A percentile compares a stretch with the other conserved stretches of the same genome.
Evolutionary conservation across 148 eudicot genomes (phyloP).

Genomic region (Rhododendron ferrugineum): DNA sequence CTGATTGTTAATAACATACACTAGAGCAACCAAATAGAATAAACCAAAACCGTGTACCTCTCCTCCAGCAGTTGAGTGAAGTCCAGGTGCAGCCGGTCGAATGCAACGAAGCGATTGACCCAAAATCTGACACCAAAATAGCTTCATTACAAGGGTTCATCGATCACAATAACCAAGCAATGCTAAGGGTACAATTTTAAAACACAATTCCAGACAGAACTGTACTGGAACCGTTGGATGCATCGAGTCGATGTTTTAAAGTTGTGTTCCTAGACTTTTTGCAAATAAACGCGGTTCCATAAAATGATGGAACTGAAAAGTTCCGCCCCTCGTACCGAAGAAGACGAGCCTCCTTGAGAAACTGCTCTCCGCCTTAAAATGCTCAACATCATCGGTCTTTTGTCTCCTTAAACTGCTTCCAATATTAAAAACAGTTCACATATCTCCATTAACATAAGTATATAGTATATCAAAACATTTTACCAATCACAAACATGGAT

Average conservation of each 20-base stretch:
- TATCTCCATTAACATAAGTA: not conserved
- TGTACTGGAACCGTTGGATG: not conserved
- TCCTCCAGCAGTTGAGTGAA: constrained; percentile 13
- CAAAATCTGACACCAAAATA: constrained; percentile 8
- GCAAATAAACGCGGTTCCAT: not conserved
- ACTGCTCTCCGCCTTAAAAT: constrained; percentile 36
- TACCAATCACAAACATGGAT: not conserved
- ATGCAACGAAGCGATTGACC: constrained; percentile 15
- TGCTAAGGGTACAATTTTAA: not conserved
- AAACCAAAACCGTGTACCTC: constrained; percentile 22
- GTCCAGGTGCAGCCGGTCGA: constrained; percentile 18
- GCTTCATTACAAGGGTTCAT: not conserved
- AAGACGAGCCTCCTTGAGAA: constrained; percentile 27
- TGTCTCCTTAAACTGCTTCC: constrained; percentile 8
- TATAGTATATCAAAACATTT: not conserved
- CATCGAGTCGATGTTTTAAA: not conserved
- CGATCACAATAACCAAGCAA: not conserved
- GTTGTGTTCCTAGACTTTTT: not conserved
- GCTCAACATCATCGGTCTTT: constrained; percentile 28
- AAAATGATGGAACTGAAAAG: not conserved
- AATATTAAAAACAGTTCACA: not conserved
- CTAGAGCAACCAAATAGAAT: not conserved
- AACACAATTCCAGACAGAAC: not conserved
- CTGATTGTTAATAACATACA: too few relatives aligned
- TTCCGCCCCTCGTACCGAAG: constrained; percentile 20